A percentile compares a stretch with the other conserved stretches of the same genome.
Evolutionary conservation across 2,329 filamentous ascomycete genomes (phyloP).

Genomic region (Penicillium rolfsii): DNA sequence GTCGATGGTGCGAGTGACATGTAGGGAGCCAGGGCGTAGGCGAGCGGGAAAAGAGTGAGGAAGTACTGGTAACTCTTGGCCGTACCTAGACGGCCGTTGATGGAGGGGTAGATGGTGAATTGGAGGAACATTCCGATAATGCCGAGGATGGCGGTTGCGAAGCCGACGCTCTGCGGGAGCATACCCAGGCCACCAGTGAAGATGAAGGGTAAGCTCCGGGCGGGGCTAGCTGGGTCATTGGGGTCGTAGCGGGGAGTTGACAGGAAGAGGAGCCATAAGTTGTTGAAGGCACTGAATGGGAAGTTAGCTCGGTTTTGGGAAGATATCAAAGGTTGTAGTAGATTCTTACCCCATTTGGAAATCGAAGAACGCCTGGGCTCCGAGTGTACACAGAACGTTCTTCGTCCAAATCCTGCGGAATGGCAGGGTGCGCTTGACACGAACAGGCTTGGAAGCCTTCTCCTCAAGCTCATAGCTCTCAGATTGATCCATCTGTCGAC

Average conservation of each 20-base stretch:
- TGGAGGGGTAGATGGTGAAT: slow-evolving; percentile 69
- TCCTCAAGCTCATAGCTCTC: slow-evolving; percentile 45
- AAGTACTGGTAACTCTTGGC: slow-evolving; percentile 69
- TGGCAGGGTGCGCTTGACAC: slow-evolving; percentile 49
- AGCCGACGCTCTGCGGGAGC: slow-evolving; percentile 68
- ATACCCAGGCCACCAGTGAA: slow-evolving; percentile 76
- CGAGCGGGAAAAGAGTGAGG: slow-evolving; percentile 70
- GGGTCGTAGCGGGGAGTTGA: slow-evolving; percentile 66
- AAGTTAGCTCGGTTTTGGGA: background rate
- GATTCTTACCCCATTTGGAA: slow-evolving; percentile 61
- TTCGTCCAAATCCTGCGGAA: slow-evolving; percentile 59
- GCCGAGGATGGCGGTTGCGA: slow-evolving; percentile 75
- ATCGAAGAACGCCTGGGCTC: slow-evolving; percentile 70
- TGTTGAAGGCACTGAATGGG: slow-evolving; percentile 64
- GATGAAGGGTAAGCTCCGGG: slow-evolving; percentile 54
- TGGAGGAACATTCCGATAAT: slow-evolving; percentile 73
- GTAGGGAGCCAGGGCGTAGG: slow-evolving; percentile 73
- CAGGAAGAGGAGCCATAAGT: slow-evolving; percentile 76
- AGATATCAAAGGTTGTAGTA: too few species aligned
- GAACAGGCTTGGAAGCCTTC: slow-evolving; percentile 36
- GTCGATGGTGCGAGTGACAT: slow-evolving; percentile 68
- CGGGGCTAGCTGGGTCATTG: slow-evolving; percentile 45
- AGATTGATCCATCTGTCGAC: slow-evolving; percentile 37
- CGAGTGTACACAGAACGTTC: slow-evolving; percentile 60
- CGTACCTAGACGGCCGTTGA: slow-evolving; percentile 69